A percentile compares a stretch with the other conserved stretches of the same genome.
phyloP scores from a whole-genome alignment of 257 asterid species.

The Solanum chiquidenum region DNA sequence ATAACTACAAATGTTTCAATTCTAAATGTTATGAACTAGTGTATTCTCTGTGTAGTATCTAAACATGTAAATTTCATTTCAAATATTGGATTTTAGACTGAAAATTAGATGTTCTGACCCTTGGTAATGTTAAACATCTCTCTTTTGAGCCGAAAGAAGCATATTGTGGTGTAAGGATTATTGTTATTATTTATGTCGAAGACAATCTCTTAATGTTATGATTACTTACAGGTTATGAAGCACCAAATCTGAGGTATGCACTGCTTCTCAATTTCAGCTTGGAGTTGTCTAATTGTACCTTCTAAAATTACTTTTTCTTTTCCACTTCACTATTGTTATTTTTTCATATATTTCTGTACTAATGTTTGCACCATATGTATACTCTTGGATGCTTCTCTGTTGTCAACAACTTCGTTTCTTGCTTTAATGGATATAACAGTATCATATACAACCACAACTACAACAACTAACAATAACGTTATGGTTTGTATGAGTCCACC shows the following conservation, averaged over 20 bases:
- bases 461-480: background rate
- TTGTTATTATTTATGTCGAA: background rate
- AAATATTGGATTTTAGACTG: background rate
- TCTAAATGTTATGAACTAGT: background rate
- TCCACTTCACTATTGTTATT: background rate
- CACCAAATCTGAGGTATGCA: constrained; percentile 2
- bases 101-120: background rate
- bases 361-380: background rate
- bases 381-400: background rate
- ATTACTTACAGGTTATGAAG: constrained; percentile 2
- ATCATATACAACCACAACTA: background rate
- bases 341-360: background rate
- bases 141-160: background rate
- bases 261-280: background rate
- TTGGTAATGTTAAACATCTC: background rate
- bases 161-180: background rate
- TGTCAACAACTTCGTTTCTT: background rate
- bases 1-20: background rate
- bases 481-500: no score
- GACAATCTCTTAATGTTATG: background rate
- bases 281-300: background rate
- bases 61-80: background rate
- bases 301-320: background rate
- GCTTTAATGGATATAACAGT: background rate
- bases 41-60: background rate